Conservation (phyloP, 441 rosid species). For the Adansonia gregorii region DNA sequence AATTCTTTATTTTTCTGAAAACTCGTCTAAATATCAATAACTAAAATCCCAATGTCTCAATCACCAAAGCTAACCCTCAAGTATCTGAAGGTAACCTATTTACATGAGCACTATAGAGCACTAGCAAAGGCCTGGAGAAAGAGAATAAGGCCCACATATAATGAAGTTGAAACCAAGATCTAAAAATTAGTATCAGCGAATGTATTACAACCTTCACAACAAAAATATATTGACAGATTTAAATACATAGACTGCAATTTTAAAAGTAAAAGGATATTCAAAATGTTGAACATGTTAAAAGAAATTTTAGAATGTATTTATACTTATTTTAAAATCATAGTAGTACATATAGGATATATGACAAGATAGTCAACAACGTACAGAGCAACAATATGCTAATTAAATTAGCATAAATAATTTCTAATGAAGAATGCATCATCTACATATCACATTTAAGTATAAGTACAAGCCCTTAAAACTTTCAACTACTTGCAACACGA, state of each 20-base stretch:
- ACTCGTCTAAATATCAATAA: not conserved
- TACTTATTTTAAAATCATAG: not conserved
- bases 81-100: constrained; percentile 2
- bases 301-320: not conserved
- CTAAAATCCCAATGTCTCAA: not conserved
- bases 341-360: not conserved
- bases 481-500: constrained; percentile 13
- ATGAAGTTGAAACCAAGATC: not conserved
- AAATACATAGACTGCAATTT: not conserved
- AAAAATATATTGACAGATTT: not conserved
- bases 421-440: too few relatives aligned
- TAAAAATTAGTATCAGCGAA: not conserved
- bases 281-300: not conserved
- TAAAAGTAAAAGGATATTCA: not conserved
- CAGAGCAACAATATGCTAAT: not conserved
- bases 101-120: not conserved
- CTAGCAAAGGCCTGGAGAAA: not conserved
- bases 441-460: not conserved
- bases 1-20: not conserved
- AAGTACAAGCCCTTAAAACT: constrained; percentile 2
- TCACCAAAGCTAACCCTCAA: not conserved
- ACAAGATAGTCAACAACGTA: not conserved
- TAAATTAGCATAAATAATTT: not conserved
- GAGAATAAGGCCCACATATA: not conserved
- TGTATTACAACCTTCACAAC: not conserved